phyloP scores from a whole-genome alignment of 768 basidiomycete species.

The Auriscalpium microsporum region DNA sequence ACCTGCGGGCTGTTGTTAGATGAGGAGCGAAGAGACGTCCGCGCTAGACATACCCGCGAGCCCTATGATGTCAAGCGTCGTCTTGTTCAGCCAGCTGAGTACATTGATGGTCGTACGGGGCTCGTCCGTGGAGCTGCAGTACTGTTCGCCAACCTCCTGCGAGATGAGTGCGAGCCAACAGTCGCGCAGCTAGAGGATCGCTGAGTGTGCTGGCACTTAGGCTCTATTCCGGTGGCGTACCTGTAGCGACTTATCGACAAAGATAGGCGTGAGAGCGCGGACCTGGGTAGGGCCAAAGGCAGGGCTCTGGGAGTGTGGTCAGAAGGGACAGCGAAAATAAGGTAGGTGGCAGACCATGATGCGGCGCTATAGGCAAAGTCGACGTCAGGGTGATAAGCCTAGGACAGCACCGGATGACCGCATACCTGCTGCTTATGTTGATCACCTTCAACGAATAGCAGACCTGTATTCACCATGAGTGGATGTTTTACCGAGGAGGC shows the following conservation, averaged over 20 bases:
- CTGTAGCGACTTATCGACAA: neutral
- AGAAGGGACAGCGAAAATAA: neutral
- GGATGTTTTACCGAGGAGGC: neutral
- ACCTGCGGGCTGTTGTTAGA: slow-evolving; percentile 17
- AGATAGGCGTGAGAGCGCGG: neutral
- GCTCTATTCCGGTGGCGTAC: neutral
- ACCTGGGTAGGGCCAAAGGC: slow-evolving; percentile 3
- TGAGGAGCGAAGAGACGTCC: neutral
- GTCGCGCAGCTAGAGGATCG: slow-evolving; percentile 19
- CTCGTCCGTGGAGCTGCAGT: neutral
- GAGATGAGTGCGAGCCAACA: slow-evolving; percentile 15
- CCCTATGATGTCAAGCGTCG: slow-evolving; percentile 20
- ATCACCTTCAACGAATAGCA: neutral
- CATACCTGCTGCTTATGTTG: neutral
- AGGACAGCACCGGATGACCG: neutral
- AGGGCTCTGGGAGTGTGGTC: neutral
- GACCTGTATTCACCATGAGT: neutral
- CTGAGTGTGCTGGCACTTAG: neutral
- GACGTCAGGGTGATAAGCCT: neutral
- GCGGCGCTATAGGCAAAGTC: neutral
- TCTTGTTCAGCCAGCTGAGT: slow-evolving; percentile 14
- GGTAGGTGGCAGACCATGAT: neutral
- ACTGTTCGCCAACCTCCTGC: neutral
- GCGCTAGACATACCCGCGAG: slow-evolving; percentile 11
- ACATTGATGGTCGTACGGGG: slow-evolving; percentile 4